Evolutionary conservation across 23 red algal species (phyloP), one percentile per base, ranked within the genome.

Genomic region (Agarophyton chilense): DNA sequence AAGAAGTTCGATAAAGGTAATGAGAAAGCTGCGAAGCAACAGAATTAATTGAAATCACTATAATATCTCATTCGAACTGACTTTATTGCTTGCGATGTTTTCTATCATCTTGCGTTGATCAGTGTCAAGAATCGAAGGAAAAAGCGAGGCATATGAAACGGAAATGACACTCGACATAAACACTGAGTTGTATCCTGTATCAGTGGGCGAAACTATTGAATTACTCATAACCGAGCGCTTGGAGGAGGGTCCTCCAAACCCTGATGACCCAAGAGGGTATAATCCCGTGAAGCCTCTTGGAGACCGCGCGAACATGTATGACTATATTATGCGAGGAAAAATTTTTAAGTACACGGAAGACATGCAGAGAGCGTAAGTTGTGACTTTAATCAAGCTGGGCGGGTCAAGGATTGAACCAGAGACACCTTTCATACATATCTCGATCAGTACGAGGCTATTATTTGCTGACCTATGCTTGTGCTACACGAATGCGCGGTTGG

Each of bases 271-370:
- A 33, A 46, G 24, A 43, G 78, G 84, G 5, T 90, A 90, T 17
- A 84, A 95, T 38, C 82, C 82, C 2, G 70, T 60, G 12, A 71
- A 76, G 64, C 78, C 78, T 8, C 79, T 84, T 28, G 77, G 49
- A 51, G 78, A 82, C 40, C 77, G 80, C 11, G 79, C 86, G 26
- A 75, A 90, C 32, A 71, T 42, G 84, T 96, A 70, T 32, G 94
- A 96, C 19, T 96, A 96, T 29, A 90, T 88, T 28, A 96, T 96
- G 94, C 53, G 52, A 77, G 94, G 94, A 11, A 92, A 92, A 84
- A 90, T 96, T 29, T 96, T 92, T 80, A 96, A 96, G 49, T 96
- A 89, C 36, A 24, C 52, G 17, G 77, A 86, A 51, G 87, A 96
- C 16, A 78, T 76, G 50, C 71, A 66, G 19, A 49, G 73, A 45